These are phyloP conservation scores for Pseudogymnoascus sp. DNA, from an alignment of 2,329 filamentous ascomycete genomes.

Conservation along the genomic window DNA sequence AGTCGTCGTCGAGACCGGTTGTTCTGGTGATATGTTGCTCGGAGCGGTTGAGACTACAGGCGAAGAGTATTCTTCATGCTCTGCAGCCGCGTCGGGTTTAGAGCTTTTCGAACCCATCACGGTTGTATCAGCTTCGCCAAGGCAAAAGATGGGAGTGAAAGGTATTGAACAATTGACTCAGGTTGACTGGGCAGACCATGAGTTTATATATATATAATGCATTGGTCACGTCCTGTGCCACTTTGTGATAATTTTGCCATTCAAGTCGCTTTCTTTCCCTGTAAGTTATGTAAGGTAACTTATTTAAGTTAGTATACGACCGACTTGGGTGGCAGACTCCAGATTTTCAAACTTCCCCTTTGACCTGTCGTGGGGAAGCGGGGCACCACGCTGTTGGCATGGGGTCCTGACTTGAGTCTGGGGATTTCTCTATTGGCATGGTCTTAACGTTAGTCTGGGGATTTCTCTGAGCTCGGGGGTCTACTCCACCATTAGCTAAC, in stretches of 20 bases:
- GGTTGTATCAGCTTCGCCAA: neutral
- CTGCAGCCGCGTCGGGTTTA: neutral
- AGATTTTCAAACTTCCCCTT: neutral
- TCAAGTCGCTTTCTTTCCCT: neutral
- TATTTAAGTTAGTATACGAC: neutral
- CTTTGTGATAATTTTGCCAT: neutral
- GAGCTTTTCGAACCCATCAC: neutral
- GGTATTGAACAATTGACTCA: neutral
- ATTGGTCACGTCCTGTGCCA: no score
- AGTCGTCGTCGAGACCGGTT: neutral
- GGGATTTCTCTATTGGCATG: neutral
- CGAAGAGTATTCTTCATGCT: neutral
- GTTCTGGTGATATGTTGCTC: neutral
- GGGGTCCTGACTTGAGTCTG: neutral
- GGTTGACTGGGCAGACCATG: neutral
- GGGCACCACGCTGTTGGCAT: neutral
- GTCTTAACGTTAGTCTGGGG: neutral
- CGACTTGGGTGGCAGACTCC: neutral
- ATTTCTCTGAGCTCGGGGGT: neutral
- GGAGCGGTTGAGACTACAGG: neutral
- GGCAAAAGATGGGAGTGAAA: neutral
- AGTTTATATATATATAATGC: constrained; percentile 1
- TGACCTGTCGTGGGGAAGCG: neutral
- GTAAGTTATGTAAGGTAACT: neutral
- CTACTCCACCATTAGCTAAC: neutral